These are phyloP conservation scores for Lentinus brumalis DNA, from an alignment of 768 basidiomycete genomes.

Conservation along the genomic window DNA sequence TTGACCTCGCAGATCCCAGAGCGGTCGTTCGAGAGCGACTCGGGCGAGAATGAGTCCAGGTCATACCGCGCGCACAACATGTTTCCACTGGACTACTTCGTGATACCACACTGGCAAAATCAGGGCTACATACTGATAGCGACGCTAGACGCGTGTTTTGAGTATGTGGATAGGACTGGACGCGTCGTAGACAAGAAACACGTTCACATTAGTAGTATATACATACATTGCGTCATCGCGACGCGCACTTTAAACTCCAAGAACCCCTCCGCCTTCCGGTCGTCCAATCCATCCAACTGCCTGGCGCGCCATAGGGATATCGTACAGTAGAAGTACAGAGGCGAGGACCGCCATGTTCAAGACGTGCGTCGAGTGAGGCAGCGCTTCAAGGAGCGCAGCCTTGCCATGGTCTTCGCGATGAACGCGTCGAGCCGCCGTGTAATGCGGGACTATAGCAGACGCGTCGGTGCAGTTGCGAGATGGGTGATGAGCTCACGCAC, in stretches of 20 bases:
- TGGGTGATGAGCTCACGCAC: neutral
- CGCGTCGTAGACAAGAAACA: too few species aligned
- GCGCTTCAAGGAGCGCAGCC: neutral
- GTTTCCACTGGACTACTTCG: too few species aligned
- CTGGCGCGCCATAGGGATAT: neutral
- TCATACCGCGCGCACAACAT: neutral
- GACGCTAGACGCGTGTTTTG: too few species aligned
- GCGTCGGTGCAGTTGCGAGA: neutral
- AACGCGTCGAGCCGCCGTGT: conserved; percentile 2
- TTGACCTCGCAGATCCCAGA: neutral
- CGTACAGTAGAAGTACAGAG: neutral
- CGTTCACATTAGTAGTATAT: too few species aligned
- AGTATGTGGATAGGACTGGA: too few species aligned
- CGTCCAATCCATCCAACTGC: neutral
- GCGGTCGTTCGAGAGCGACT: neutral
- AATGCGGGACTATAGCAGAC: conserved; percentile 1
- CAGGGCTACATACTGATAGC: too few species aligned
- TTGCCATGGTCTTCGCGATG: neutral
- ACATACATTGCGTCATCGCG: too few species aligned
- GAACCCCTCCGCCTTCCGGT: too few species aligned
- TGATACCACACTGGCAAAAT: too few species aligned
- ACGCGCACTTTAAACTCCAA: too few species aligned
- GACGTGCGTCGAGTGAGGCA: conserved; percentile 1
- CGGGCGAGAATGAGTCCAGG: neutral
- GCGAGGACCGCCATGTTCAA: too few species aligned